Percentiles rank a stretch among this genome's conserved stretches.
Conservation (phyloP, 2,329 filamentous ascomycete genomes). For the Sporothrix brunneoviolacea region DNA sequence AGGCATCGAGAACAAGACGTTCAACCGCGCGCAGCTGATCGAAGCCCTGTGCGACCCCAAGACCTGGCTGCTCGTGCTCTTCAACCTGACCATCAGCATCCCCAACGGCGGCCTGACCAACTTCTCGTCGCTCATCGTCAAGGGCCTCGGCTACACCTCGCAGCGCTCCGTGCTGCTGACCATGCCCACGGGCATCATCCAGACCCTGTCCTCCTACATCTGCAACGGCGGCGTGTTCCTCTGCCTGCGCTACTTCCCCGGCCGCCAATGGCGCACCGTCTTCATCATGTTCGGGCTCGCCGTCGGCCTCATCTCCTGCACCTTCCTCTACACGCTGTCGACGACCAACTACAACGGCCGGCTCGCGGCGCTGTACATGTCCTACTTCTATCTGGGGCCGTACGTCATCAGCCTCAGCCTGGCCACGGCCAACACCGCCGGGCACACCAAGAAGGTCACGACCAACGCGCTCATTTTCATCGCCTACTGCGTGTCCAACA, state of each 20-base stretch:
- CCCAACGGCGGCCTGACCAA: conserved; percentile 15
- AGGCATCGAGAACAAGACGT: conserved; percentile 27
- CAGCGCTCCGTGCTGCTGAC: conserved; percentile 33
- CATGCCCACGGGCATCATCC: conserved; percentile 23
- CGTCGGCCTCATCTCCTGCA: conserved; percentile 18
- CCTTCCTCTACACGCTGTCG: conserved; percentile 18
- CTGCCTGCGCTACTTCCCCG: conserved; percentile 17
- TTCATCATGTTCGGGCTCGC: too few species aligned
- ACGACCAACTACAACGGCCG: conserved; percentile 11
- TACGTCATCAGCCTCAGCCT: conserved; percentile 38
- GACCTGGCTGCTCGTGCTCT: conserved; percentile 20
- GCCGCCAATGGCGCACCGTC: too few species aligned
- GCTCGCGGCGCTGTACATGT: too few species aligned
- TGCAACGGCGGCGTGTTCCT: conserved; percentile 31
- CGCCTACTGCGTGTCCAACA: conserved; percentile 47
- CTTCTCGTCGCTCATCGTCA: conserved; percentile 46
- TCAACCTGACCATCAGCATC: conserved; percentile 8
- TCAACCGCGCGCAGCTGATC: conserved; percentile 25
- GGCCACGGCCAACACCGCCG: conserved; percentile 41
- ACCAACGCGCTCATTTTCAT: conserved; percentile 47
- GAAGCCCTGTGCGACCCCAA: conserved; percentile 29
- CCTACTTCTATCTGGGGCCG: conserved; percentile 18
- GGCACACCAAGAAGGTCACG: conserved; percentile 51
- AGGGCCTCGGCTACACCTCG: conserved; percentile 44
- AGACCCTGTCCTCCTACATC: conserved; percentile 31